Percentiles rank a stretch among this genome's conserved stretches.
Conservation (phyloP, 1,139 yeast species). For the Kazachstania sp. region DNA sequence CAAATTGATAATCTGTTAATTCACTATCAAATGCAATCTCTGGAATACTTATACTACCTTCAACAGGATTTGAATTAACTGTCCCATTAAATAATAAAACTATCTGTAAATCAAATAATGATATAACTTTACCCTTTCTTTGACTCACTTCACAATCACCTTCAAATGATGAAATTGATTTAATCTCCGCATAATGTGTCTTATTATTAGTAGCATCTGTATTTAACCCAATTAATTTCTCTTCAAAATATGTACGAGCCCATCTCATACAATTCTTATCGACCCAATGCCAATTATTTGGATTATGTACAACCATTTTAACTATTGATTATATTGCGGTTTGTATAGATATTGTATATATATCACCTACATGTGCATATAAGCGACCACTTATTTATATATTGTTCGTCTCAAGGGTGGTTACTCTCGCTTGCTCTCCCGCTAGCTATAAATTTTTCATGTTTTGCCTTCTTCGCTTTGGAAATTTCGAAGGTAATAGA, state of each 20-base stretch:
- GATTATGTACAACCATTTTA: conserved; percentile 61
- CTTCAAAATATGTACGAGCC: conserved; percentile 69
- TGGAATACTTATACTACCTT: conserved; percentile 75
- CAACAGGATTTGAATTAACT: conserved; percentile 33
- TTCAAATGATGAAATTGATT: conserved; percentile 58
- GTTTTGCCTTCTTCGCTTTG: no score
- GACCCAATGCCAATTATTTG: conserved; percentile 96
- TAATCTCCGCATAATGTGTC: conserved; percentile 37
- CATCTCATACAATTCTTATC: conserved; percentile 93
- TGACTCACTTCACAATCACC: conserved; percentile 97
- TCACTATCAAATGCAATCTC: conserved; percentile 95
- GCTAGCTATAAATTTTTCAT: no score
- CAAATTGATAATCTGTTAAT: conserved; percentile 75
- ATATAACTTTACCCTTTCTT: conserved; percentile 92
- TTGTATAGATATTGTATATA: neutral
- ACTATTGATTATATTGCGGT: neutral
- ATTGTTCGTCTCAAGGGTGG: no score
- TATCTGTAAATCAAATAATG: conserved; percentile 73
- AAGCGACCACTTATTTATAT: no score
- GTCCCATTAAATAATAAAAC: conserved; percentile 53
- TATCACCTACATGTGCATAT: neutral
- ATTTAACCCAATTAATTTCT: conserved; percentile 45
- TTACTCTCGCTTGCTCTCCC: no score
- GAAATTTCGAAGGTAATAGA: no score
- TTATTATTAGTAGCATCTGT: conserved; percentile 29